phyloP scores from a whole-genome alignment of 2,329 filamentous ascomycete species.

The Xylariaceae sp. region DNA sequence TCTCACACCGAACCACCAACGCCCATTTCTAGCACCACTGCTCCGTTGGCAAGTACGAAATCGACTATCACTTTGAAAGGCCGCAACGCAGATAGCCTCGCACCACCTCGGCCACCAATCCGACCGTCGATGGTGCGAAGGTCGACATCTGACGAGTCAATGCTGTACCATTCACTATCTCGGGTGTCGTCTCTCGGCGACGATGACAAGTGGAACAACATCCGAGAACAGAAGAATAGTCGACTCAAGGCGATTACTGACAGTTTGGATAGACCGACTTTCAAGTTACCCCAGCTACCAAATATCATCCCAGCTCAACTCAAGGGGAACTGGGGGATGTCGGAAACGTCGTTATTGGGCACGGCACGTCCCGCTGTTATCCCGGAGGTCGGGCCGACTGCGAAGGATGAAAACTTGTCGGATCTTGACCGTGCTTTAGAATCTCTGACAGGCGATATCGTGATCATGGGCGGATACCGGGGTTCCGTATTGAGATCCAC shows the following conservation, averaged over 20 bases:
- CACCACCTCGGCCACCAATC: constrained; percentile 26
- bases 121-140: constrained; percentile 52
- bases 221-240: constrained; percentile 84
- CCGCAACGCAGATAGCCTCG: constrained; percentile 13
- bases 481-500: constrained; percentile 88
- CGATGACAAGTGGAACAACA: constrained; percentile 76
- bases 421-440: constrained; percentile 62
- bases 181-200: constrained; percentile 83
- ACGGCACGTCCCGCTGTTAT: constrained; percentile 20
- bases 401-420: constrained; percentile 36
- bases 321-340: constrained; percentile 32
- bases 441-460: constrained; percentile 77
- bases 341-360: constrained; percentile 22
- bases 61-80: constrained; percentile 6
- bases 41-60: constrained; percentile 12
- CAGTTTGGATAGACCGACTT: constrained; percentile 77
- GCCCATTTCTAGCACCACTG: constrained; percentile 3
- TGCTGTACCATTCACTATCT: constrained; percentile 76
- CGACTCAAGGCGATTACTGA: constrained; percentile 89
- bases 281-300: constrained; percentile 68
- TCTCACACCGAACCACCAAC: constrained; percentile 8
- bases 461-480: constrained; percentile 87
- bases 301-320: constrained; percentile 47
- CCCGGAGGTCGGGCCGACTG: constrained; percentile 13
- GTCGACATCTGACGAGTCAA: constrained; percentile 75